phyloP scores from a whole-genome alignment of 192 early-diverging fungal genomes.

The Coemansia sp. region DNA sequence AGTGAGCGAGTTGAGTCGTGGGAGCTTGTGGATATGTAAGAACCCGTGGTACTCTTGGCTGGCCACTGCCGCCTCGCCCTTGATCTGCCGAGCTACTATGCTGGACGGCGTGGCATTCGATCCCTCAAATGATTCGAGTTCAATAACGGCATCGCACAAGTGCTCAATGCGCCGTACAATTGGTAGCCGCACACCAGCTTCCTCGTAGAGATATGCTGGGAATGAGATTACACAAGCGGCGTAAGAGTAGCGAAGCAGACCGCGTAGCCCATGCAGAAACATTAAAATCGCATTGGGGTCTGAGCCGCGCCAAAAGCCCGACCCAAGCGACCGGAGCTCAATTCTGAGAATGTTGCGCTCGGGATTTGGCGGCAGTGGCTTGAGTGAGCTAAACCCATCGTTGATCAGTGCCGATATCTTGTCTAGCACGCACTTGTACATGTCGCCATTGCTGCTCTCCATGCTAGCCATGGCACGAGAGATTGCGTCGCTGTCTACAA shows the following conservation, averaged over 20 bases:
- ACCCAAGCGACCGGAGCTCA: slow-evolving; percentile 76
- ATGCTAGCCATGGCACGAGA: slow-evolving; percentile 4
- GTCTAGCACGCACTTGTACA: slow-evolving; percentile 43
- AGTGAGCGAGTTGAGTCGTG: slow-evolving; percentile 72
- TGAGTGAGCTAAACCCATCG: slow-evolving; percentile 65
- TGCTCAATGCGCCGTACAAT: slow-evolving; percentile 73
- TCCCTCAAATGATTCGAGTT: slow-evolving; percentile 94
- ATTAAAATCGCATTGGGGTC: slow-evolving; percentile 56
- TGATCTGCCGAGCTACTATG: slow-evolving; percentile 56
- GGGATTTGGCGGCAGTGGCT: slow-evolving; percentile 23
- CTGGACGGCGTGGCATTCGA: slow-evolving; percentile 31
- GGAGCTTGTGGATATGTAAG: slow-evolving; percentile 81
- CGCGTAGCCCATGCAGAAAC: slow-evolving; percentile 75
- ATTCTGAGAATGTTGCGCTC: slow-evolving; percentile 74
- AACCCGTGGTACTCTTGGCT: slow-evolving; percentile 81
- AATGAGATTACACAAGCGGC: slow-evolving; percentile 78
- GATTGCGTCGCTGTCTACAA: slow-evolving; percentile 49
- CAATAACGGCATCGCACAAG: slow-evolving; percentile 80
- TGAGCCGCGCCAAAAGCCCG: slow-evolving; percentile 73
- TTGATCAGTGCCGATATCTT: slow-evolving; percentile 61
- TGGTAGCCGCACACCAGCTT: slow-evolving; percentile 33
- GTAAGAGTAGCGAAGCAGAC: slow-evolving; percentile 74
- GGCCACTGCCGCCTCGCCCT: slow-evolving; percentile 58
- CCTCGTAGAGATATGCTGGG: slow-evolving; percentile 74
- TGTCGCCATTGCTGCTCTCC: slow-evolving; percentile 19